Conservation (phyloP, 148 eudicot genomes). For the Salicornia ramosissima region DNA sequence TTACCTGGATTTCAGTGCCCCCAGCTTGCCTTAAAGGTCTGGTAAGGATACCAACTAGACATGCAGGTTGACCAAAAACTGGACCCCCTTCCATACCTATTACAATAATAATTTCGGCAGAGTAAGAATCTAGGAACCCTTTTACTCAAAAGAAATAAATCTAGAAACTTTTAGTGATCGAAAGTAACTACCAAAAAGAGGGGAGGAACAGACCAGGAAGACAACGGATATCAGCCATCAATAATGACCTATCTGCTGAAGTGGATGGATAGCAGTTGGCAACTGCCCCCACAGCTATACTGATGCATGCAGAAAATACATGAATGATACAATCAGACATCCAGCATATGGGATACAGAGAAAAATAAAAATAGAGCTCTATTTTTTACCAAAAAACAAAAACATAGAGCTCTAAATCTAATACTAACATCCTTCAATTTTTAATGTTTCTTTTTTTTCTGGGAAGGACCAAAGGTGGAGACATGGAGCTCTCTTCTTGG, state of each 20-base stretch:
- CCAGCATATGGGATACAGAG: not conserved
- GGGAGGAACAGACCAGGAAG: slow-evolving; percentile 66
- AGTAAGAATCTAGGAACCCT: slow-evolving; percentile 16
- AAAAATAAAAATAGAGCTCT: not conserved
- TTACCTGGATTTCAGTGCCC: slow-evolving; percentile 94
- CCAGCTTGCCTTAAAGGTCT: slow-evolving; percentile 79
- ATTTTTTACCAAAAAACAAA: no score
- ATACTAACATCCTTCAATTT: no score
- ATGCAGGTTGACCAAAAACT: slow-evolving; percentile 58
- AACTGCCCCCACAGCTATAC: slow-evolving; percentile 74
- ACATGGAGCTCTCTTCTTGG: not conserved
- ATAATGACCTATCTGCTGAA: slow-evolving; percentile 43
- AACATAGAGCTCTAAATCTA: no score
- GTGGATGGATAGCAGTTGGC: slow-evolving; percentile 71
- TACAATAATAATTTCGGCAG: slow-evolving; percentile 14
- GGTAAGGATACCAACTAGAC: slow-evolving; percentile 67
- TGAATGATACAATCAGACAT: slow-evolving; percentile 7
- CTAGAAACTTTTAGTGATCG: slow-evolving; percentile 12
- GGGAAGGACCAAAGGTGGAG: not conserved
- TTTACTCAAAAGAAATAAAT: no score
- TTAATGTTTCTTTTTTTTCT: no score
- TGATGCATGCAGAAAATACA: slow-evolving; percentile 35
- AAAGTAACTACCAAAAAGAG: slow-evolving; percentile 12
- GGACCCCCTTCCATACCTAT: slow-evolving; percentile 97
- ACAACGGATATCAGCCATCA: slow-evolving; percentile 96